Base-by-base conservation (phyloP, 2,329 filamentous ascomycete species). In the Penicillium sp. region DNA sequence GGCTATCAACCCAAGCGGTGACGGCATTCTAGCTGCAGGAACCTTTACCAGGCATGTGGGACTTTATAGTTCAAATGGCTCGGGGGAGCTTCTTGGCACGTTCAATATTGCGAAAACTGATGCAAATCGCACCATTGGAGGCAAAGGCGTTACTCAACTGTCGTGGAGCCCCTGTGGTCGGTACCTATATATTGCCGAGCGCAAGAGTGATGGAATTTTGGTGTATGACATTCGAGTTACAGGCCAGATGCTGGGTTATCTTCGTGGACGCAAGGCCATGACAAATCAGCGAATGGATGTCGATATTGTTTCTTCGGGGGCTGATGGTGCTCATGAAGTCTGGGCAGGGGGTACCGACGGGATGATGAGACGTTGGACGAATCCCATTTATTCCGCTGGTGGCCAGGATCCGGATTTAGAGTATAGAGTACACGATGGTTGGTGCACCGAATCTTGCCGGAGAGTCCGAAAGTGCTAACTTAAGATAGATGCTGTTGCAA, bases 341-440 rank as follows among this genome's bases (percentile, higher is more conserved):
- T 88, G 85, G 85, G 81, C 78, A 49, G 87, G 87, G 10, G 85
- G 85, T 0, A 79, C 73, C 0, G 86, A 89, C 75, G 86, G 87
- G 0, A 68, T 66, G 19, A 76, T 85, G 57, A 76, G 83, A 59
- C 75, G 80, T 57, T 86, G 84, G 84, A 75, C 72, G 45, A 75
- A 81, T 60, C 77, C 82, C 1, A 73, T 78, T n/a, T 65, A 70
- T 42, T 68, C 65, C 22, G 76, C 76, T 57, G 82, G 79, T 10
- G 71, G 74, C 4, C 71, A 80, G 38, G 65, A 73, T 22, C 78
- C 83, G 2, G 76, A 78, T 61, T 78, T 73, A 65, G 76, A 78
- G 60, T 77, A 77, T 65, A 71, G 78, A 38, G 71, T 80, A 5
- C 82, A 84, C 68, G 71, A 80, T 63, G 80, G 80, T 81, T 35